Conservation (phyloP, 2,329 filamentous ascomycete genomes). For the Pyrenochaeta sp. region DNA sequence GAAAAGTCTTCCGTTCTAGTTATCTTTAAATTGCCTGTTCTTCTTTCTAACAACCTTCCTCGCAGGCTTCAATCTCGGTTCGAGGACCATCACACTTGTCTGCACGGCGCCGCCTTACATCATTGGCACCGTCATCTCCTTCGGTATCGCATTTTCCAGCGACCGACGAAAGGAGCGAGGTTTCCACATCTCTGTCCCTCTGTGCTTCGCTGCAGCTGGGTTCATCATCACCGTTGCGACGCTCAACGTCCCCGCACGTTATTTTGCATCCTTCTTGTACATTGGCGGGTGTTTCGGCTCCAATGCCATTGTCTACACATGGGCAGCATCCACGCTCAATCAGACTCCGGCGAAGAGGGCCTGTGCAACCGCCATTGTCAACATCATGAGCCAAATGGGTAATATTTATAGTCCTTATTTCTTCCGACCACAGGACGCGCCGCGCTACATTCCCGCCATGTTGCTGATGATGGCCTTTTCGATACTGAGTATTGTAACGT, state of each 20-base stretch:
- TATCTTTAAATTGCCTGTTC: too few species aligned
- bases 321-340: conserved; percentile 41
- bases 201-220: conserved; percentile 13
- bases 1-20: too few species aligned
- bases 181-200: conserved; percentile 19
- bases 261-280: conserved; percentile 40
- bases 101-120: conserved; percentile 20
- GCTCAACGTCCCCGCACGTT: conserved; percentile 21
- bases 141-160: conserved; percentile 14
- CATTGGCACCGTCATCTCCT: conserved; percentile 15
- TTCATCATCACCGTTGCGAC: conserved; percentile 24
- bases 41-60: too few species aligned
- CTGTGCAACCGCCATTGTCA: conserved; percentile 15
- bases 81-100: conserved; percentile 12
- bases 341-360: conserved; percentile 13
- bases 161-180: conserved; percentile 17
- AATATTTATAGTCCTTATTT: conserved; percentile 17
- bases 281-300: conserved; percentile 41
- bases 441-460: conserved; percentile 9
- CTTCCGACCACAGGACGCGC: conserved; percentile 12
- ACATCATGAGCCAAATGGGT: conserved; percentile 12
- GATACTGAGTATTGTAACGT: conserved; percentile 6
- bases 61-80: conserved; percentile 14
- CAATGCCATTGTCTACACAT: conserved; percentile 46
- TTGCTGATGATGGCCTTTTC: conserved; percentile 13